phyloP scores from a whole-genome alignment of 2,329 filamentous ascomycete genomes.

The Huntiella moniliformis region DNA sequence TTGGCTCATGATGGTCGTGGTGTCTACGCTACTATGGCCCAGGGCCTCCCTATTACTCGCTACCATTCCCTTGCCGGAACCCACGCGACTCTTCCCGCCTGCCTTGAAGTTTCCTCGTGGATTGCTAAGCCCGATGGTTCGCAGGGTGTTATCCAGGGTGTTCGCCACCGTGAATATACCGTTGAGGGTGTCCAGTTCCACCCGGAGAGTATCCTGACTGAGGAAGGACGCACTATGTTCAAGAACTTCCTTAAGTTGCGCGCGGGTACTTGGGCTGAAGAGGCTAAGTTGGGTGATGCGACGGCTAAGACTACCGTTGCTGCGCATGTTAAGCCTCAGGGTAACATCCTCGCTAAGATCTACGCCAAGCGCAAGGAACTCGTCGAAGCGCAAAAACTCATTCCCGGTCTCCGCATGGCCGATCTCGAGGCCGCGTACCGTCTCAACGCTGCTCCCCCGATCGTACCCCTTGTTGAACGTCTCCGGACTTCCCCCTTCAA shows the following conservation, averaged over 20 bases:
- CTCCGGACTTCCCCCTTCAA: conserved; percentile 66
- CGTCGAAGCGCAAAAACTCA: conserved; percentile 62
- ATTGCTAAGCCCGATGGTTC: conserved; percentile 57
- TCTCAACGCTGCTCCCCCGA: conserved; percentile 65
- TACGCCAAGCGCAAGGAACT: conserved; percentile 62
- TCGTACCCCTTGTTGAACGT: conserved; percentile 61
- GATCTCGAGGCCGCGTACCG: conserved; percentile 80
- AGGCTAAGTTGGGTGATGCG: conserved; percentile 35
- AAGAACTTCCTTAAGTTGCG: conserved; percentile 78
- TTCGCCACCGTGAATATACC: conserved; percentile 76
- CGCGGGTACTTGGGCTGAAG: conserved; percentile 81
- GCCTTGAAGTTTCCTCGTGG: conserved; percentile 81
- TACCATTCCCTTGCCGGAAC: conserved; percentile 95
- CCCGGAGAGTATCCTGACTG: conserved; percentile 89
- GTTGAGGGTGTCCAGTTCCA: conserved; percentile 98
- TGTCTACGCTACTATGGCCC: conserved; percentile 66
- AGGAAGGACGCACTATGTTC: conserved; percentile 73
- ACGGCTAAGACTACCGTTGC: conserved; percentile 14
- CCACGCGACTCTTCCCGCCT: conserved; percentile 66
- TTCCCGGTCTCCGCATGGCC: conserved; percentile 65
- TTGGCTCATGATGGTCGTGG: conserved; percentile 79
- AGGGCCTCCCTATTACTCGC: conserved; percentile 71
- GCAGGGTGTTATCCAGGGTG: conserved; percentile 86
- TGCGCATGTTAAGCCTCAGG: conserved; percentile 34
- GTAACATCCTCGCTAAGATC: conserved; percentile 79